Base-by-base conservation (phyloP, 2,329 filamentous ascomycete genomes). In the Didymella pinodella region DNA sequence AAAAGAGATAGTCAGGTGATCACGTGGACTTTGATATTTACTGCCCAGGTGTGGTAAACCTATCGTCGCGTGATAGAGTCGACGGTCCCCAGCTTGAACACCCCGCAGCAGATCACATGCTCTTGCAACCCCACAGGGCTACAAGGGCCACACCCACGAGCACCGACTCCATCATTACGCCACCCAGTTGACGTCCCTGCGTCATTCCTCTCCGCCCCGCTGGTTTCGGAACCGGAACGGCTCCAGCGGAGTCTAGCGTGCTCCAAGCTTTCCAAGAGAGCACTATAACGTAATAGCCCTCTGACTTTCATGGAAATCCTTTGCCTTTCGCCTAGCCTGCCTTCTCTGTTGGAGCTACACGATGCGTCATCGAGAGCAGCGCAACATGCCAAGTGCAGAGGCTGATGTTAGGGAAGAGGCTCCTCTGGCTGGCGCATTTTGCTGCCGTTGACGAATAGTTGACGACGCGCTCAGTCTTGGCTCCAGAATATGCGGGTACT, bases 321-420 rank as follows among this genome's bases (percentile, higher is more conserved):
- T 25, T 8, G 29, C 29, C 16, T 29, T 31, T 43, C 28, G 34
- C 22, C 22, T 22, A 22, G 22, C 22, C 16, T 31, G 34, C 29
- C 16, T 36, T 43, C n/a, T 26, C 22, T 14, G 26, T 48, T 22
- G 44, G 31, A 53, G 48, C 48, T 48, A 48, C 48, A 57, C 43
- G 20, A 34, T 52, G 55, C 64, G 65, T 68, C 67, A 69, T 68
- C 46, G 60, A 45, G 58, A 54, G 51, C 46, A 56, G 55, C 10
- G 59, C 60, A 64, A 63, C 49, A 65, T 65, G 61, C 55, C 48
- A 57, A 57, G 55, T 25, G 29, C 36, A 57, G 55, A 61, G 53
- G 46, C 58, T 57, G 44, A 55, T 28, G 31, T 12, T 26, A 36
- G 41, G 41, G 43, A 62, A 57, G 55, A 63, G 58, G 56, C 62